phyloP scores from a whole-genome alignment of 345 rosid species.

The Erysimum cheiranthoides region DNA sequence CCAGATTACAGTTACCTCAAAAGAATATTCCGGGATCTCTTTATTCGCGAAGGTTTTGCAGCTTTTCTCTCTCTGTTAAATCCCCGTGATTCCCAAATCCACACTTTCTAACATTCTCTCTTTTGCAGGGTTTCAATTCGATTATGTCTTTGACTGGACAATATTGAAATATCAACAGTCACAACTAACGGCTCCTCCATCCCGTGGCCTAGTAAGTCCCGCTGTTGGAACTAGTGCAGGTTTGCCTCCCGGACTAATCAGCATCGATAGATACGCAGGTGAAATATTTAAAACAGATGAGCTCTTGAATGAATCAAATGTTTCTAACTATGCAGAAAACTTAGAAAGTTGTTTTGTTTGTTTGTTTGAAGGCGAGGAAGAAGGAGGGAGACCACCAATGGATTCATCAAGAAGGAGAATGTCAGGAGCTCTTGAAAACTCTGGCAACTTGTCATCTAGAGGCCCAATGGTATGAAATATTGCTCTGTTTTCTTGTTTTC shows the following conservation, averaged over 20 bases:
- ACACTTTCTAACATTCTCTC: constrained; percentile 19
- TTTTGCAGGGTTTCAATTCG: constrained; percentile 90
- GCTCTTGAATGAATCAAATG: background rate
- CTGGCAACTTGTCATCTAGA: constrained; percentile 62
- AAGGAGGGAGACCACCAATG: constrained; percentile 57
- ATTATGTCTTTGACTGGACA: constrained; percentile 98
- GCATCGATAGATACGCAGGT: constrained; percentile 73
- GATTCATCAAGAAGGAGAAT: constrained; percentile 75
- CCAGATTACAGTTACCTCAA: constrained; percentile 96
- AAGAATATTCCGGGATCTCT: constrained; percentile 92
- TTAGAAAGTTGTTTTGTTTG: constrained; percentile 7
- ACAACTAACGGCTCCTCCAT: constrained; percentile 78
- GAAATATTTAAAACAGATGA: background rate
- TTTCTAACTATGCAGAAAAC: background rate
- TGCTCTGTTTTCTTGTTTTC: constrained; percentile 13
- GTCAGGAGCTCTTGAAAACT: constrained; percentile 65
- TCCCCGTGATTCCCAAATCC: background rate
- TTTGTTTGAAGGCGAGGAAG: constrained; percentile 65
- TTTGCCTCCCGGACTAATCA: constrained; percentile 59
- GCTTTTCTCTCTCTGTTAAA: background rate
- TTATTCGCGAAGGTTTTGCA: constrained; percentile 83
- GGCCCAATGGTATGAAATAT: constrained; percentile 54
- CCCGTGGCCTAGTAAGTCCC: constrained; percentile 55
- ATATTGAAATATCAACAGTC: constrained; percentile 97
- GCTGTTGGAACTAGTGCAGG: constrained; percentile 82